Base-by-base conservation (phyloP, 306 rosid species). In the Urtica urens region DNA sequence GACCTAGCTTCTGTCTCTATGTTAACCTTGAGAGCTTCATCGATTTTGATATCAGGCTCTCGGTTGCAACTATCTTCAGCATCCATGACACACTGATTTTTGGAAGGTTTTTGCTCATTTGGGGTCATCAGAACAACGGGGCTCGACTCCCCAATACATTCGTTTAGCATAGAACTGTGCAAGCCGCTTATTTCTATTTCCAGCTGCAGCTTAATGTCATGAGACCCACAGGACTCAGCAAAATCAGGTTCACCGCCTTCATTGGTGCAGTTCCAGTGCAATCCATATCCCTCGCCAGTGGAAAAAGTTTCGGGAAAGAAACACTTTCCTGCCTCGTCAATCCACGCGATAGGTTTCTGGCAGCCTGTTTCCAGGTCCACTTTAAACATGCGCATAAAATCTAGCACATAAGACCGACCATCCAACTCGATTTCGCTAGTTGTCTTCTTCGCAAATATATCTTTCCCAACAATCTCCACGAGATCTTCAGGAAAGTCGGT, bases 81-180 rank as follows among this genome's bases (percentile, higher is more conserved):
- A 35, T 78, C 93, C 14, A 56, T 57, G 50, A 48, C 70, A 67
- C 51, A 53, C 31, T 20, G 41, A 65, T 57, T 56, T 39, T 30
- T 62, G 35, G 65, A 60, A 50, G 66, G 77, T 33, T 62, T 33
- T 53, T 64, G 57, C 46, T 73, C 81, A 27, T 67, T 55, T 40
- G 60, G 71, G 49, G 68, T 68, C 54, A 53, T 65, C 38, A 73
- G 64, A 50, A 63, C 65, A 13, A 66, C 10, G 40, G 59, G 75
- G 71, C 85, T 76, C 29, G 97, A 90, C 62, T 84, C 97, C 27
- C 82, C 94, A 61, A 87, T 84, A 55, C 74, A 75, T 62, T 84
- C 94, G 49, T 63, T 58, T 62, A 72, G 34, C 34, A 59, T 54
- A 37, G 90, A 66, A 19, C 51, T 69, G 41, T 58, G 63, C 23